Base-by-base conservation (phyloP, 164 flowering plant genomes). In the Kingdonia uniflora region DNA sequence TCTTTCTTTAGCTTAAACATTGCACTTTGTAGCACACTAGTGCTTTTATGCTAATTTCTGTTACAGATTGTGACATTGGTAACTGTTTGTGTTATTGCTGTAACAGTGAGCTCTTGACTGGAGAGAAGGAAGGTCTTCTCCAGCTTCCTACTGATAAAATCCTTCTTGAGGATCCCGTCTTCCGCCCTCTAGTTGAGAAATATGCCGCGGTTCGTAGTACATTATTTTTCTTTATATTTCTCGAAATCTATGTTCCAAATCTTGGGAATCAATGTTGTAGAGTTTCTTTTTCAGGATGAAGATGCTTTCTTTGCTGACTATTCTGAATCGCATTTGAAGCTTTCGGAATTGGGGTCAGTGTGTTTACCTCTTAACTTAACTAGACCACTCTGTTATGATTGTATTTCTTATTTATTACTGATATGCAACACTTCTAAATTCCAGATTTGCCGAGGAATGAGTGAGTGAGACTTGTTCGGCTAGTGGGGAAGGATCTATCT, bases 71-170 rank as follows among this genome's bases (percentile, higher is more conserved):
- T n/a, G n/a, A n/a, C n/a, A n/a, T n/a, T n/a, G n/a, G n/a, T n/a
- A n/a, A n/a, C n/a, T n/a, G n/a, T n/a, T n/a, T n/a, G n/a, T n/a
- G n/a, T n/a, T n/a, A n/a, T n/a, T n/a, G n/a, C n/a, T n/a, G n/a
- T 15, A 22, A 49, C 44, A 79, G 81, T 56, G 77, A 70, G 49
- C 76, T 79, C 29, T 38, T 79, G 17, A 70, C 65, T 55, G 84
- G 79, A 17, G 77, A 72, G 66, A 79, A 74, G 55, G 84, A 74
- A 51, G 77, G 73, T 21, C 74, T 76, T 21, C 51, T 79, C 56
- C 79, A 72, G 67, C 67, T 79, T 38, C 80, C 79, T 48, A 52
- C 79, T 6, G 84, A 79, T 70, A 76, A 68, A 55, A 68, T 71
- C 14, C 79, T 79, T 39, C 65, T 70, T 1, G 21, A 20, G 2